These are phyloP conservation scores for Trichosanthes truncata DNA, from an alignment of 306 rosid species.

Conservation along the genomic window DNA sequence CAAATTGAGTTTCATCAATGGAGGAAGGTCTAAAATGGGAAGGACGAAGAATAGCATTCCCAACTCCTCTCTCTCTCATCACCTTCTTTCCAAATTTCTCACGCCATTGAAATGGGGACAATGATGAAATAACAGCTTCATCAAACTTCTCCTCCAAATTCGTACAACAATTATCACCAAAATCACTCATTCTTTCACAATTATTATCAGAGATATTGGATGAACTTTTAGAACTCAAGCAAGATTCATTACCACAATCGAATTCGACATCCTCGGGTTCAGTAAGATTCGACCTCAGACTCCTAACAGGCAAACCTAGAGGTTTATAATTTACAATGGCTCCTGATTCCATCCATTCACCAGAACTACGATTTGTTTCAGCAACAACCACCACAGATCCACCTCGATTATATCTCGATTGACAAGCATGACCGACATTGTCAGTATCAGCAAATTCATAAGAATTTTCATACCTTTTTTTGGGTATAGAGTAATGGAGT, in stretches of 20 bases:
- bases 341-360: slow-evolving; percentile 26
- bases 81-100: slow-evolving; percentile 33
- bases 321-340: slow-evolving; percentile 38
- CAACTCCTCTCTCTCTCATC: slow-evolving; percentile 27
- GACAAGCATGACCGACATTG: slow-evolving; percentile 1
- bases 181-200: slow-evolving; percentile 25
- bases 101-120: slow-evolving; percentile 44
- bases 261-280: slow-evolving; percentile 25
- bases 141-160: slow-evolving; percentile 36
- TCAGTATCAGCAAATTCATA: slow-evolving; percentile 17
- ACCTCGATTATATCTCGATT: slow-evolving; percentile 14
- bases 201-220: slow-evolving; percentile 20
- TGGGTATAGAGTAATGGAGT: slow-evolving; percentile 22
- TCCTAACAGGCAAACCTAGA: slow-evolving; percentile 73
- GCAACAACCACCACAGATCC: slow-evolving; percentile 53
- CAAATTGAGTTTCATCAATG: slow-evolving; percentile 64
- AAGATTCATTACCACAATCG: slow-evolving; percentile 39
- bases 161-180: slow-evolving; percentile 38
- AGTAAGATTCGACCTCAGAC: slow-evolving; percentile 39
- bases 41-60: slow-evolving; percentile 15
- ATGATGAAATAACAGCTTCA: slow-evolving; percentile 30
- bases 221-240: slow-evolving; percentile 48
- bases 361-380: slow-evolving; percentile 35
- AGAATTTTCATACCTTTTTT: slow-evolving; percentile 31
- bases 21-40: slow-evolving; percentile 54